Percentiles rank a stretch among this genome's conserved stretches.
These are phyloP conservation scores for Chaetomium sp. DNA, from an alignment of 2,329 filamentous ascomycete genomes.

Conservation along the genomic window DNA sequence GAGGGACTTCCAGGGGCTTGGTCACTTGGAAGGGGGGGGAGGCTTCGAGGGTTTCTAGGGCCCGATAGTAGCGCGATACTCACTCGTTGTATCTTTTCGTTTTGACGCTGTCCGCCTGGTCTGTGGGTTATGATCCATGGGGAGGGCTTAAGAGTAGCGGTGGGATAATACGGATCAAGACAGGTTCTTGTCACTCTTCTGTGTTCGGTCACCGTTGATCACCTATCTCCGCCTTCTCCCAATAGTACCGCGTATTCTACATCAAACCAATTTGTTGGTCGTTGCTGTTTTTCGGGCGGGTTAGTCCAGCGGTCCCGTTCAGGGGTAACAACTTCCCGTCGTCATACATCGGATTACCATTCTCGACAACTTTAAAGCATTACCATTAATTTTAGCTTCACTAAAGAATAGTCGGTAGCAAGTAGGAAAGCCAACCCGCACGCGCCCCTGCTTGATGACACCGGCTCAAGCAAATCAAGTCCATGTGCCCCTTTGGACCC, in stretches of 20 bases:
- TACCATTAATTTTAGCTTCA: slow-evolving; percentile 7
- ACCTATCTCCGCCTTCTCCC: not conserved
- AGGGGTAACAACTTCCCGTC: not conserved
- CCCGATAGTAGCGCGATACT: too few species aligned
- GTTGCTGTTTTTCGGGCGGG: too few species aligned
- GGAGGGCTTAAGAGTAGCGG: too few species aligned
- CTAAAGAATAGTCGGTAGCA: not conserved
- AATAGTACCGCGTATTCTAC: not conserved
- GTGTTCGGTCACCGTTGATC: too few species aligned
- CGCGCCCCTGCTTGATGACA: not conserved
- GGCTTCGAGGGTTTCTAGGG: not conserved
- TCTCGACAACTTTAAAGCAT: not conserved
- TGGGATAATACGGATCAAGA: not conserved
- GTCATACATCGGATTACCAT: not conserved
- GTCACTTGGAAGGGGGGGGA: too few species aligned
- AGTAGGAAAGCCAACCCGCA: not conserved
- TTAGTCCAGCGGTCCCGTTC: too few species aligned
- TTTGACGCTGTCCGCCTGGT: not conserved
- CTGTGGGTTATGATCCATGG: not conserved
- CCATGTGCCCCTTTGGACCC: slow-evolving; percentile 2
- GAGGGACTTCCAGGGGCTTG: too few species aligned
- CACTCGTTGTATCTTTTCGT: too few species aligned
- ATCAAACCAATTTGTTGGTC: too few species aligned
- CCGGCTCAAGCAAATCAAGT: not conserved
- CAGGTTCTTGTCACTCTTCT: not conserved